A percentile compares a stretch with the other conserved stretches of the same genome.
Evolutionary conservation across 2,329 filamentous ascomycete species (phyloP).

Genomic region (Penicillium sp.): DNA sequence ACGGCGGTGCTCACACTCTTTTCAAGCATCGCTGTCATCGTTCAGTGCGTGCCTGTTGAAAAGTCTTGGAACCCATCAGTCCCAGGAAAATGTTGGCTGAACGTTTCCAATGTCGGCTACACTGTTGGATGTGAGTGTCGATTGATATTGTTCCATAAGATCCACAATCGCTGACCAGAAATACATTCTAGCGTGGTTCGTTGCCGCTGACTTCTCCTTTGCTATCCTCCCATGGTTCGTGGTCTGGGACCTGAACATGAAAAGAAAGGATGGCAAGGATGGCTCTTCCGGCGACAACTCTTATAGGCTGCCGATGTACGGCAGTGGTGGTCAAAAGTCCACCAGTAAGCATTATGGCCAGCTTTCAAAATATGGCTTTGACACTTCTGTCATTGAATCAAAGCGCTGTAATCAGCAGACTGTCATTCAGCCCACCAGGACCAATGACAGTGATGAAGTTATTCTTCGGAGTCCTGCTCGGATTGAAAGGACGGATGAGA

Average conservation of each 20-base stretch:
- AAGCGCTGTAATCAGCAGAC: conserved; percentile 1
- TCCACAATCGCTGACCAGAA: not conserved
- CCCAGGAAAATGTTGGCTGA: conserved; percentile 20
- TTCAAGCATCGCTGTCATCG: conserved; percentile 18
- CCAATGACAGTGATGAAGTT: conserved; percentile 18
- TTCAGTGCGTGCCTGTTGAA: conserved; percentile 18
- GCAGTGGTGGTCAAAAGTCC: conserved; percentile 9
- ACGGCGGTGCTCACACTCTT: conserved; percentile 18
- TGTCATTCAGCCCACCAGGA: not conserved
- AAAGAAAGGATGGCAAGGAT: conserved; percentile 28
- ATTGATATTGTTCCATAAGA: not conserved
- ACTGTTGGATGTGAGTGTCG: conserved; percentile 24
- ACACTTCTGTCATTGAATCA: conserved; percentile 1
- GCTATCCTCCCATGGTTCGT: conserved; percentile 45
- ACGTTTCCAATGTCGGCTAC: conserved; percentile 25
- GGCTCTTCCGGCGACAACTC: conserved; percentile 12
- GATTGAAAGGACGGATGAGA: conserved; percentile 24
- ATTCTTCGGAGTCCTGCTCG: conserved; percentile 19
- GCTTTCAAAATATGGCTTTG: conserved; percentile 1
- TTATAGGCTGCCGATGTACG: conserved; percentile 24
- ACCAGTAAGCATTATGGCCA: conserved; percentile 1
- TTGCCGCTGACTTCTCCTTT: conserved; percentile 25
- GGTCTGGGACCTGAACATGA: conserved; percentile 48
- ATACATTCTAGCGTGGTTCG: conserved; percentile 15
- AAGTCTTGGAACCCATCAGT: conserved; percentile 18